Conservation (phyloP, 805 yeast species). For the Komagataella pastoris region DNA sequence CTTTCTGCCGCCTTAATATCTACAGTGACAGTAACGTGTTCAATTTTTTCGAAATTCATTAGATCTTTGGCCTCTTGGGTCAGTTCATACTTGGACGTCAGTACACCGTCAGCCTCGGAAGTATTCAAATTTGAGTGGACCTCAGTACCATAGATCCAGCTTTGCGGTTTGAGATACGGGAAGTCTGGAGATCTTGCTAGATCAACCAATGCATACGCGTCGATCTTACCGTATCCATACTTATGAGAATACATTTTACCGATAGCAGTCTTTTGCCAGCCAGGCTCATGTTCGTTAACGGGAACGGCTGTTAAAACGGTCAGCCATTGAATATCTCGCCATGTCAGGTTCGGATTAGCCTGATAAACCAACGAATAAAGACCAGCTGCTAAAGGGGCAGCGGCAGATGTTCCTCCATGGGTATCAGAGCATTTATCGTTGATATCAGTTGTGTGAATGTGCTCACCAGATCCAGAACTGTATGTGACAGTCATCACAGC, state of each 20-base stretch:
- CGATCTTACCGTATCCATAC: conserved; percentile 88
- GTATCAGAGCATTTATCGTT: conserved; percentile 49
- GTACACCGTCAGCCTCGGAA: conserved; percentile 6
- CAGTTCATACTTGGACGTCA: conserved; percentile 30
- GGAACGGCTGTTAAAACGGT: conserved; percentile 60
- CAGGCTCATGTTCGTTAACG: conserved; percentile 51
- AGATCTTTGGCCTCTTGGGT: conserved; percentile 31
- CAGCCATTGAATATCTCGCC: conserved; percentile 92
- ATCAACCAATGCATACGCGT: conserved; percentile 63
- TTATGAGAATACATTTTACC: conserved; percentile 65
- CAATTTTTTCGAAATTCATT: conserved; percentile 58
- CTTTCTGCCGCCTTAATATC: conserved; percentile 51
- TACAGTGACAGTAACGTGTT: conserved; percentile 77
- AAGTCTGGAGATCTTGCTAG: conserved; percentile 46
- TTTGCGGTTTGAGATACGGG: conserved; percentile 83
- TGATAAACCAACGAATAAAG: conserved; percentile 70
- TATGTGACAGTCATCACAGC: conserved; percentile 93
- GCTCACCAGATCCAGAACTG: conserved; percentile 82
- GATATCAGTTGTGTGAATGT: conserved; percentile 79
- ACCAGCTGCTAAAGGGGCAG: conserved; percentile 98
- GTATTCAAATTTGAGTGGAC: conserved; percentile 16
- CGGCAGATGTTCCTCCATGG: conserved; percentile 98
- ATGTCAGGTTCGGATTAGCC: conserved; percentile 77
- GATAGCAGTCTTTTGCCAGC: conserved; percentile 62
- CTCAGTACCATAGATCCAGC: conserved; percentile 53